Conservation (phyloP, 495 filamentous ascomycete species). For the Penicilliopsis zonata region DNA sequence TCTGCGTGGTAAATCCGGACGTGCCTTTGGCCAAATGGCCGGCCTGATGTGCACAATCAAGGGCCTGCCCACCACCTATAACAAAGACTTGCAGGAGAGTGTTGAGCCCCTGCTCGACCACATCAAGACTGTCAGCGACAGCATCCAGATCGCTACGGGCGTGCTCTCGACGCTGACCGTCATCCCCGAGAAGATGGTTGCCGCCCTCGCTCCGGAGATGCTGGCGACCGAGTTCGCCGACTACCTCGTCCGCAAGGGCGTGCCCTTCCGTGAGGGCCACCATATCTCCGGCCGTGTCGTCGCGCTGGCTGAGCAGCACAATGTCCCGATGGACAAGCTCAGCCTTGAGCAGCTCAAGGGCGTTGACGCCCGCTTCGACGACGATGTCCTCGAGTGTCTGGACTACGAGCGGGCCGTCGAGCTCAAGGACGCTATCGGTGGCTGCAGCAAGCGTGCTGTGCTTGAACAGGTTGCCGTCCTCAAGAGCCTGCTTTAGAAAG, state of each 20-base stretch:
- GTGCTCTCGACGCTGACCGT: constrained; percentile 54
- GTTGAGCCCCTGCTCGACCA: constrained; percentile 81
- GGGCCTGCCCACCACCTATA: constrained; percentile 81
- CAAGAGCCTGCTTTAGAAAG: constrained; percentile 31
- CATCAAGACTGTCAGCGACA: constrained; percentile 77
- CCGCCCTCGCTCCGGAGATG: constrained; percentile 64
- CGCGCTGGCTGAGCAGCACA: constrained; percentile 56
- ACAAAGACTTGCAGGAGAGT: constrained; percentile 89
- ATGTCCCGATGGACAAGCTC: constrained; percentile 66
- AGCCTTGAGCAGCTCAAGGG: constrained; percentile 54
- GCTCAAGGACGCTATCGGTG: constrained; percentile 67
- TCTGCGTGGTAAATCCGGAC: constrained; percentile 74
- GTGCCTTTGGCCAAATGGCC: constrained; percentile 79
- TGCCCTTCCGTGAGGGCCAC: constrained; percentile 68
- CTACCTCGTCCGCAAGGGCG: constrained; percentile 82
- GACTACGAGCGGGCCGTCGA: constrained; percentile 86
- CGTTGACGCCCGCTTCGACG: constrained; percentile 64
- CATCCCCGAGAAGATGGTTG: constrained; percentile 64
- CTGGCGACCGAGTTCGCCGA: constrained; percentile 78
- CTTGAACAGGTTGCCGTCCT: constrained; percentile 67
- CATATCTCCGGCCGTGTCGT: constrained; percentile 80
- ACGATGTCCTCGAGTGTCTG: constrained; percentile 62
- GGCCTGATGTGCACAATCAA: constrained; percentile 84
- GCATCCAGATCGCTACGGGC: constrained; percentile 76
- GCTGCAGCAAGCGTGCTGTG: constrained; percentile 65